A percentile compares a stretch with the other conserved stretches of the same genome.
Conservation (phyloP, 495 filamentous ascomycete species). For the Daldinia bambusicola region DNA sequence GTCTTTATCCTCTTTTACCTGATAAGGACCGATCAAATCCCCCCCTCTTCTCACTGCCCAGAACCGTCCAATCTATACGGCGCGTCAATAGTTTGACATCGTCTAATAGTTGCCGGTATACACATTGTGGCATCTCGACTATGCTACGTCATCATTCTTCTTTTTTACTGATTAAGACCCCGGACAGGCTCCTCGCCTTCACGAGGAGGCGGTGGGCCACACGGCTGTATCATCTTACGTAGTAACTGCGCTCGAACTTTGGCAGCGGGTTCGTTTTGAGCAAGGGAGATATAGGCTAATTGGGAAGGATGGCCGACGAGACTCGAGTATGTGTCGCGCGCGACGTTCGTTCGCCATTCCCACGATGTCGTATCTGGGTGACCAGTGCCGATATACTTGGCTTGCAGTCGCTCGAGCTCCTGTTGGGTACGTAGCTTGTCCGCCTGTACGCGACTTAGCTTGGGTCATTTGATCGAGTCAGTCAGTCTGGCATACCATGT, state of each 20-base stretch:
- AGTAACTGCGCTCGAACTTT: slow-evolving; percentile 81
- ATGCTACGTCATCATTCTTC: not conserved
- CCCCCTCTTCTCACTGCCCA: not conserved
- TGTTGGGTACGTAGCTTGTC: slow-evolving; percentile 98
- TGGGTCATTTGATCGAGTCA: not conserved
- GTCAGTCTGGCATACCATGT: slow-evolving; percentile 34
- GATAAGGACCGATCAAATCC: not conserved
- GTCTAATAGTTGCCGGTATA: not conserved
- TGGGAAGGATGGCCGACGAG: slow-evolving; percentile 91
- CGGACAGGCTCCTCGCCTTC: slow-evolving; percentile 57
- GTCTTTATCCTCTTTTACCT: not conserved
- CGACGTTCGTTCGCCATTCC: slow-evolving; percentile 94
- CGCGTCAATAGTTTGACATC: not conserved
- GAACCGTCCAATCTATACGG: not conserved
- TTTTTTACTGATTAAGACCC: slow-evolving; percentile 11
- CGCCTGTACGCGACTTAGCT: slow-evolving; percentile 62
- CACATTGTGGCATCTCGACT: not conserved
- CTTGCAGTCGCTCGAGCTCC: slow-evolving; percentile 94
- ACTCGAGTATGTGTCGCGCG: slow-evolving; percentile 82
- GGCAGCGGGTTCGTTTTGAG: slow-evolving; percentile 83
- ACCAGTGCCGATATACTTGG: slow-evolving; percentile 95
- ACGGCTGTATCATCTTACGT: slow-evolving; percentile 93
- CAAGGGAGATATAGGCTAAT: slow-evolving; percentile 88
- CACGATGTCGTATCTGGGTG: slow-evolving; percentile 96
- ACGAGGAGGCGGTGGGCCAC: slow-evolving; percentile 80